Evolutionary conservation across 2,329 filamentous ascomycete species (phyloP), one percentile per base, ranked within the genome.

Genomic region (Aspergillus hiratsukae): DNA sequence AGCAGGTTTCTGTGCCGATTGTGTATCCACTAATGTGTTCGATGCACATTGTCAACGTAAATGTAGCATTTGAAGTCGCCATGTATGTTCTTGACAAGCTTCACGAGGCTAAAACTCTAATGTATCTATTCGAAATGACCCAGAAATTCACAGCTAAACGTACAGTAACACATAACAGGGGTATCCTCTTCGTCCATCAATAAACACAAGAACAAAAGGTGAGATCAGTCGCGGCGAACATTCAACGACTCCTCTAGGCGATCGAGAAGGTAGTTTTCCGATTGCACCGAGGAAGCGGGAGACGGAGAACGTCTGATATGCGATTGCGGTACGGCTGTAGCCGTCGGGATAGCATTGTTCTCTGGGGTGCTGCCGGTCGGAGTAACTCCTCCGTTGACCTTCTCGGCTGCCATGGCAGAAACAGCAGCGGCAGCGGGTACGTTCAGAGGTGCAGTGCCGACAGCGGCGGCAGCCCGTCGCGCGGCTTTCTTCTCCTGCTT

Each of bases 191-290:
- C 48, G 37, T 19, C 3, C 23, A 53, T 57, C 54, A 37, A 54
- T 53, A 41, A 51, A 57, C 43, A 23, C 52, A 53, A 35, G 19
- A 21, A 27, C 21, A 27, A 45, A 25, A 41, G 28, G 10, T 52
- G 25, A 21, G 21, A 35, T 52, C 31, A 54, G 14, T 41, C 31
- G n/a, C 14, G 25, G 21, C 51, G 29, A 37, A 49, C 27, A 35
- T 58, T 54, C 27, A 68, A 49, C 1, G 66, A 66, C 49, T 66
- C 64, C 53, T 68, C 66, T 41, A 68, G 46, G 19, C 58, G 59
- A 56, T 68, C 64, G 19, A 68, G 51, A 37, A 68, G 64, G 11
- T 52, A 61, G 50, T 67, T 67, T 51, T 59, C 63, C 0, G 64
- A 66, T 21, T 54, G 55, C 1, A 53, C 53, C 5, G 64, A 63